phyloP scores from a whole-genome alignment of 2,329 filamentous ascomycete genomes.

The Furcasterigmium furcatum region DNA sequence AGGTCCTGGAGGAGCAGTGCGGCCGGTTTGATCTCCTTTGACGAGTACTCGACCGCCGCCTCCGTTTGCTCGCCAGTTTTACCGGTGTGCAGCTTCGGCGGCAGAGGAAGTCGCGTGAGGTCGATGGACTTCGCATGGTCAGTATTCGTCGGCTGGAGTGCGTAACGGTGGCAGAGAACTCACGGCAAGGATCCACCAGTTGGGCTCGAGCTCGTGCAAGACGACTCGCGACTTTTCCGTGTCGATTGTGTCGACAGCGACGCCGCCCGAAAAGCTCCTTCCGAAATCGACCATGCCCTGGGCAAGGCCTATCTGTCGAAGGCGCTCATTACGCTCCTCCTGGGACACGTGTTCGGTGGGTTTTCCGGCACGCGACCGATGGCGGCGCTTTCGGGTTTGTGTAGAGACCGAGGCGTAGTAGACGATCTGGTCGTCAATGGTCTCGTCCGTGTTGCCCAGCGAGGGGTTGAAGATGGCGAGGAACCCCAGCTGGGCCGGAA shows the following conservation, averaged over 20 bases:
- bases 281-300: constrained; percentile 96
- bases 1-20: constrained; percentile 77
- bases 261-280: constrained; percentile 77
- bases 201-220: constrained; percentile 79
- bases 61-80: constrained; percentile 35
- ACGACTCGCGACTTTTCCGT: constrained; percentile 86
- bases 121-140: constrained; percentile 63
- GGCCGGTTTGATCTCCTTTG: constrained; percentile 83
- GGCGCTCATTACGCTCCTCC: constrained; percentile 77
- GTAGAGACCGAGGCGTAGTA: constrained; percentile 75
- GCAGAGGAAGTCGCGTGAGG: constrained; percentile 68
- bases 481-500: constrained; percentile 84
- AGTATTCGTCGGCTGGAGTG: neutral
- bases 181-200: constrained; percentile 96
- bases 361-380: constrained; percentile 32
- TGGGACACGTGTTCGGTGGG: constrained; percentile 43
- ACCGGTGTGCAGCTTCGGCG: constrained; percentile 45
- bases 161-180: constrained; percentile 24
- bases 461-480: constrained; percentile 94
- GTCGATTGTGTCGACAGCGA: constrained; percentile 79
- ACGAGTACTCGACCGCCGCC: constrained; percentile 72
- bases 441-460: constrained; percentile 57
- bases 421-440: constrained; percentile 77
- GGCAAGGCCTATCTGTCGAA: constrained; percentile 91
- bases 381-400: constrained; percentile 32